phyloP scores from a whole-genome alignment of 441 rosid genomes.

The Raphanus hybrid region DNA sequence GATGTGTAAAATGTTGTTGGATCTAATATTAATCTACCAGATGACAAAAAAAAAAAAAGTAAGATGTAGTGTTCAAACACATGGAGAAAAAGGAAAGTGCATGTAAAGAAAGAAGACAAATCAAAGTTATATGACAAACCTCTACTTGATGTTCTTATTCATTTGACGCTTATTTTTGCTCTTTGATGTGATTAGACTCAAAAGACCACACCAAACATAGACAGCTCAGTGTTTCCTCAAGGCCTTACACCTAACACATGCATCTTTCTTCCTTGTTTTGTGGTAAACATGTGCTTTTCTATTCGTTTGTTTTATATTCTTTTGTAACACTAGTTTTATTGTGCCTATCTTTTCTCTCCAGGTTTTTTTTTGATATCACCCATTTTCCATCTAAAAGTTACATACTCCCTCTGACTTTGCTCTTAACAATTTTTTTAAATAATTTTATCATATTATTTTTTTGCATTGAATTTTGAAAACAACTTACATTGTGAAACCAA shows the following conservation, averaged over 20 bases:
- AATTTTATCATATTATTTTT: no score
- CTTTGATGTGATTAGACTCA: conserved; percentile 32
- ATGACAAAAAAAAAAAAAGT: neutral
- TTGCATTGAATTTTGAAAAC: no score
- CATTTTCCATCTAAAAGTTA: neutral
- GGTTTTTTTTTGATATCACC: neutral
- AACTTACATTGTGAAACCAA: no score
- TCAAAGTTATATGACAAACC: conserved; percentile 22
- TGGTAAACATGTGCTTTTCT: conserved; percentile 19
- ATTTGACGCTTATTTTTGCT: conserved; percentile 33
- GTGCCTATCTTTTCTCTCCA: conserved; percentile 1
- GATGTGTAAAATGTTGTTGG: no score
- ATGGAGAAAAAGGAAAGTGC: conserved; percentile 31
- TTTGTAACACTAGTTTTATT: neutral
- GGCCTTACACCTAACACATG: conserved; percentile 42
- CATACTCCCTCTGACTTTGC: no score
- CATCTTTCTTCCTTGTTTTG: conserved; percentile 30
- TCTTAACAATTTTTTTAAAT: no score
- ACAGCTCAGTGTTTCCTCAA: conserved; percentile 42
- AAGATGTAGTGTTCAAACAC: conserved; percentile 29
- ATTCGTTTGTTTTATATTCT: conserved; percentile 24
- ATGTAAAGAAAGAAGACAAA: conserved; percentile 34
- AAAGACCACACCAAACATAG: conserved; percentile 35
- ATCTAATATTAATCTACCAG: no score
- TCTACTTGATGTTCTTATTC: conserved; percentile 34